Evolutionary conservation across 1,284 basidiomycete species (phyloP).

Genomic region (Boletus holoroseus): DNA sequence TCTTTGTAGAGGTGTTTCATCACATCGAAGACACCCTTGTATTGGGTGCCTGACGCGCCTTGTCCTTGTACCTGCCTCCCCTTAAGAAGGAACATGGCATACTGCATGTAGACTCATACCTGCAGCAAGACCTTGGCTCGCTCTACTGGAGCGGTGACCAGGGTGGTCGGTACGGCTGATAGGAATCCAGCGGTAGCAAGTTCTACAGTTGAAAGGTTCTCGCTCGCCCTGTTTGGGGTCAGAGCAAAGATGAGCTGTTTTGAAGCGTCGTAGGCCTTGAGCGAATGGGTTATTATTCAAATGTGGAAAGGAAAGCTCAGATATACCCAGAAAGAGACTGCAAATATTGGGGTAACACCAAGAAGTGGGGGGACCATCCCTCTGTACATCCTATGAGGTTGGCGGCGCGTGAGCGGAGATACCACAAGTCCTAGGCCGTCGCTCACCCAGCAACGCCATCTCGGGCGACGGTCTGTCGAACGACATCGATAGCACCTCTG

Average conservation of each 20-base stretch:
- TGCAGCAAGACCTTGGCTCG: constrained; percentile 96
- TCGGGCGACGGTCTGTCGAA: constrained; percentile 81
- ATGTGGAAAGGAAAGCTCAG: not conserved
- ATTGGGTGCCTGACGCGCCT: constrained; percentile 65
- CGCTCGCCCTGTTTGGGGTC: constrained; percentile 64
- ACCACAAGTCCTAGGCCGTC: not conserved
- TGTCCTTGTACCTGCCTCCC: constrained; percentile 78
- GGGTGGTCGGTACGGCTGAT: constrained; percentile 88
- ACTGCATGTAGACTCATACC: constrained; percentile 38
- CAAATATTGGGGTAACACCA: constrained; percentile 98
- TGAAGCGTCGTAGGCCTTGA: constrained; percentile 90
- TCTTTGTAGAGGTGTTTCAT: constrained; percentile 90
- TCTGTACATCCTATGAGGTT: constrained; percentile 72
- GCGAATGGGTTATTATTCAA: constrained; percentile 5
- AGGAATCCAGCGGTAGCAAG: constrained; percentile 93
- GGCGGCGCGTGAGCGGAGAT: constrained; percentile 4
- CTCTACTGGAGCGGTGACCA: constrained; percentile 93
- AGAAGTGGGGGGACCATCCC: constrained; percentile 95
- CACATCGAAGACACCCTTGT: constrained; percentile 91
- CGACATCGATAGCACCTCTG: constrained; percentile 90
- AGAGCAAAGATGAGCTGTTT: constrained; percentile 79
- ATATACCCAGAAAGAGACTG: constrained; percentile 92
- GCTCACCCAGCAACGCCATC: constrained; percentile 87
- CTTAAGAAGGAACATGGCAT: not conserved
- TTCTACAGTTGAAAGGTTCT: constrained; percentile 71